Base-by-base conservation (phyloP, 495 filamentous ascomycete species). In the Penicillium dipodomyicola region DNA sequence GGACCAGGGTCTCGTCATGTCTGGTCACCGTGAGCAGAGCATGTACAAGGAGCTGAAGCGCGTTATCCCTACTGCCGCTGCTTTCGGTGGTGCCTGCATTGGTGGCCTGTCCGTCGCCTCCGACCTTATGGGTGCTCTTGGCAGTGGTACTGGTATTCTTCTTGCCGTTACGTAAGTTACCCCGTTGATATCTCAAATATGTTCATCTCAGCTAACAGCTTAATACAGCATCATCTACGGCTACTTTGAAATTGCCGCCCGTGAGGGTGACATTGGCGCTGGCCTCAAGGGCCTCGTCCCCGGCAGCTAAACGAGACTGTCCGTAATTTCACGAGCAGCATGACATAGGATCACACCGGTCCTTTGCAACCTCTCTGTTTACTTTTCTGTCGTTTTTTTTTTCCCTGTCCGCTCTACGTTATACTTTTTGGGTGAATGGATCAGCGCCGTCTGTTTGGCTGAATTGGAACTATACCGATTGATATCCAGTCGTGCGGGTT, bases 11-110 rank as follows among this genome's bases (percentile, higher is more conserved):
- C 86, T 99, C 48, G 92, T 97, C 65, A 99, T 99, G 95, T 94
- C 95, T 65, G 95, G 95, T 60, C 95, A 99, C 78, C 87, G 95
- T 77, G 95, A 99, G 77, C 92, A 97, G 82, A 95, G 90, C 83
- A 97, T 97, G 95, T 99, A 99, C 84, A 96, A 94, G 84, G 95
- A 99, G 72, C 82, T 99, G 53, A 99, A 99, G 88, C 86, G 95
- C 64, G 91, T 99, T 64, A 99, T 99, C 58, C 95, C 95, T 56
- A 96, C 93, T 43, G 95, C 95, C 52, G 95, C 95, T 60, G 94
- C 95, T 57, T 99, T 99, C 65, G 95, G 95, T 76, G 95, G 95
- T 79, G 95, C 95, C 58, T 97, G 92, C 82, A 99, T 99, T 82
- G 95, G 95, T 75, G 95, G 89, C 64, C 84, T 99, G 35, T 96